Evolutionary conservation across 176 grass and related monocot genomes (phyloP), one percentile per base, ranked within the genome.

Genomic region (Oryza nivara): DNA sequence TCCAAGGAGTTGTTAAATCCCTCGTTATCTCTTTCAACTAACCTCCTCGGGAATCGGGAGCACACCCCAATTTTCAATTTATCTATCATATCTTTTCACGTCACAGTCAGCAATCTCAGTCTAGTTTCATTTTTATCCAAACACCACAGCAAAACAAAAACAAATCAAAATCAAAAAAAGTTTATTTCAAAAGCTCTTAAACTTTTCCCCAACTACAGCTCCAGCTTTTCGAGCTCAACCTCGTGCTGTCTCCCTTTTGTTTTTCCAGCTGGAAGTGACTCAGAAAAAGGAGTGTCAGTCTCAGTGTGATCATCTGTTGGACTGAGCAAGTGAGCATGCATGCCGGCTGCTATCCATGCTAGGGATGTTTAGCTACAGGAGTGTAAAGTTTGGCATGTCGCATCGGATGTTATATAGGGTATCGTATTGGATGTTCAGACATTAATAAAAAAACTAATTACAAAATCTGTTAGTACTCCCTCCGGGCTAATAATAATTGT

Each of bases 1-100:
- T 41, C 73, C 79, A 48, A 86, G 19, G 67, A 78, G 67, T 86
- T 90, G 67, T 90, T 90, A 47, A 90, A 58, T 78, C 68, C 45
- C 74, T 47, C 48, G 56, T 86, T 86, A 90, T 90, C 79, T 73
- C 73, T 40, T 40, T 82, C 88, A 90, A 78, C 88, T 68, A 86
- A 86, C 58, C 73, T 32, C 43, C 58, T 88, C 67, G 83, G 72
- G 74, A 77, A 74, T 86, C 67, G 83, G 72, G 74, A 77, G 80
- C 61, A 40, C 61, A 30, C 69, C 84, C 83, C 65, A 16, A n/a
- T 76, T 75, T 67, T 40, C 58, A 61, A 26, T 78, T 73, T 52
- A 12, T 77, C 45, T 41, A 65, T 75, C 74, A 65, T 86, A 83
- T 80, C 49, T 52, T 80, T 80, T 35, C 63, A 19, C 84, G n/a